phyloP scores from a whole-genome alignment of 2,329 filamentous ascomycete species.

The Metarhizium brunneum region DNA sequence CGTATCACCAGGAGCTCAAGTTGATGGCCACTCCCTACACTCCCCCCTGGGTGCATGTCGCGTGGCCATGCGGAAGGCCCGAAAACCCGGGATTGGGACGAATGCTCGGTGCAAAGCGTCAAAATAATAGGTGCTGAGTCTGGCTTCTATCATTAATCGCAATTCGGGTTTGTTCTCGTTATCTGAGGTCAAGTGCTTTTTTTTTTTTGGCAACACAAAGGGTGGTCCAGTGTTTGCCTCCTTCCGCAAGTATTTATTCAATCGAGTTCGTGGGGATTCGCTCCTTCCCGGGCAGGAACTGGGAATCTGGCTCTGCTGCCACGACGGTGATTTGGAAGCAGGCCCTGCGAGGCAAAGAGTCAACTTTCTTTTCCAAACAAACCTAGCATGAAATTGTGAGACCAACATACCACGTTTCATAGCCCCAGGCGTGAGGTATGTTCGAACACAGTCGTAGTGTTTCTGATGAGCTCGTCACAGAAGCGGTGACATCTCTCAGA shows the following conservation, averaged over 20 bases:
- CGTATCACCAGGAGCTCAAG: conserved; percentile 3
- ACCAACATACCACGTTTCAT: conserved; percentile 6
- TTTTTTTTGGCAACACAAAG: not conserved
- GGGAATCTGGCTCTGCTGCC: not conserved
- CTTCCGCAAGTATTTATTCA: not conserved
- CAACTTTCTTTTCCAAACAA: not conserved
- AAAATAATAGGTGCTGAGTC: not conserved
- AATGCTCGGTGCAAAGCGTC: not conserved
- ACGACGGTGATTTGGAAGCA: not conserved
- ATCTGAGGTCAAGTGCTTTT: not conserved
- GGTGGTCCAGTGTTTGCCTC: not conserved
- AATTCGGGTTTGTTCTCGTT: not conserved
- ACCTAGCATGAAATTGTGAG: not conserved
- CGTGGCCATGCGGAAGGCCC: conserved; percentile 7
- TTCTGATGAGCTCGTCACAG: not conserved
- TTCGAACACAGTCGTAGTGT: not conserved
- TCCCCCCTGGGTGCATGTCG: conserved; percentile 1
- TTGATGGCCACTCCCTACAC: conserved; percentile 1
- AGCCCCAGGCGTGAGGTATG: not conserved
- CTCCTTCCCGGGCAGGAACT: not conserved
- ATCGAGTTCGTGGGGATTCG: not conserved
- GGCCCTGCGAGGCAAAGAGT: not conserved
- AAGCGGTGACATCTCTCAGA: conserved; percentile 7
- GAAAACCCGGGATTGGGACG: conserved; percentile 1
- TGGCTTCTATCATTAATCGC: not conserved